Conservation (phyloP, 2,329 filamentous ascomycete genomes). For the Epichloe bromicola region DNA sequence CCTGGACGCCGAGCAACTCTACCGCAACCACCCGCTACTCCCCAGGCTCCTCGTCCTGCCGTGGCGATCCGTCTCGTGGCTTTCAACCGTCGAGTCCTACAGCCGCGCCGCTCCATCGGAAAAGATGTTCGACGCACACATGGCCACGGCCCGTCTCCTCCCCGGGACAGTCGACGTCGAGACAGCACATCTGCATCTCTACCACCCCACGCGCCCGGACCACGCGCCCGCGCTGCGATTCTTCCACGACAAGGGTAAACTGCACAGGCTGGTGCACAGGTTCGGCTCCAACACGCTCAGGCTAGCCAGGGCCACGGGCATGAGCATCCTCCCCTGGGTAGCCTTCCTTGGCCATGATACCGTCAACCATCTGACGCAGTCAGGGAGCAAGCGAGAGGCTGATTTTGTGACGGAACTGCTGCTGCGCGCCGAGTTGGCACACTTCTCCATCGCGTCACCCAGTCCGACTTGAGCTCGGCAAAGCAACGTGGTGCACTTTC, state of each 20-base stretch:
- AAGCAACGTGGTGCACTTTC: too few relatives aligned
- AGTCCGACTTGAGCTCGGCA: slow-evolving; percentile 10
- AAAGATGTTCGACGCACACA: slow-evolving; percentile 38
- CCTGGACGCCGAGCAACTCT: slow-evolving; percentile 30
- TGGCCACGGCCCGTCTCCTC: slow-evolving; percentile 31
- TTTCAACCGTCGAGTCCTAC: slow-evolving; percentile 37
- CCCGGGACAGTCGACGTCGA: slow-evolving; percentile 26
- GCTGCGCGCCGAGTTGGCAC: slow-evolving; percentile 23
- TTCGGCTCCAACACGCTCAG: slow-evolving; percentile 15
- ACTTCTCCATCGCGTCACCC: slow-evolving; percentile 14
- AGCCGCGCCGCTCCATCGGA: slow-evolving; percentile 31
- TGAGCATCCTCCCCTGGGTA: slow-evolving; percentile 23
- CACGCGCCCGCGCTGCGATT: slow-evolving; percentile 33
- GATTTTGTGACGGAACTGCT: slow-evolving; percentile 25
- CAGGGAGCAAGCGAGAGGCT: slow-evolving; percentile 28
- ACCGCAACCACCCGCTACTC: slow-evolving; percentile 22
- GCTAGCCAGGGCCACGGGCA: slow-evolving; percentile 16
- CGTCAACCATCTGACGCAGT: slow-evolving; percentile 28
- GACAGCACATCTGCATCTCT: slow-evolving; percentile 39
- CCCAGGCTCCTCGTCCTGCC: slow-evolving; percentile 24
- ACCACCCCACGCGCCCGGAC: slow-evolving; percentile 39
- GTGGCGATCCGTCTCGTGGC: slow-evolving; percentile 38
- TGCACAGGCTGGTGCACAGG: slow-evolving; percentile 16
- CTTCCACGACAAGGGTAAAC: slow-evolving; percentile 22
- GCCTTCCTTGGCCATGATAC: slow-evolving; percentile 33